Evolutionary conservation across 495 filamentous ascomycete species (phyloP).

Genomic region (Annulohypoxylon maeteangense): DNA sequence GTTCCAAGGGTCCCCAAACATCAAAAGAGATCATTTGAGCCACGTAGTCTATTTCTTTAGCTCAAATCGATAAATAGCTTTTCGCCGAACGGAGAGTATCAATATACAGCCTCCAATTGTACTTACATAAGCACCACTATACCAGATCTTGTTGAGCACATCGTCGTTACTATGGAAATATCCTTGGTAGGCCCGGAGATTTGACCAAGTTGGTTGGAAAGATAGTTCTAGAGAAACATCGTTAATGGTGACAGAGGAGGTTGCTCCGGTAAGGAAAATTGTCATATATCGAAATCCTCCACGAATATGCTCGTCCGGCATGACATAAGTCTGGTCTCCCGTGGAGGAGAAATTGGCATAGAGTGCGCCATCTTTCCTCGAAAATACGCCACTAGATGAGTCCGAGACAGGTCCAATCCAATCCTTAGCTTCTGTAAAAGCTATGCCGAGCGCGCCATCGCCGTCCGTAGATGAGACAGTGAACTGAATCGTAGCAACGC

Average conservation of each 20-base stretch:
- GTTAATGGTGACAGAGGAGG: slow-evolving; percentile 52
- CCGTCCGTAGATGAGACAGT: slow-evolving; percentile 50
- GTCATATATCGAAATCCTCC: slow-evolving; percentile 73
- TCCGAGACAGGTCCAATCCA: slow-evolving; percentile 71
- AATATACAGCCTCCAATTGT: background rate
- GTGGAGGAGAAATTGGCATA: slow-evolving; percentile 61
- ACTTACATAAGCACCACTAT: slow-evolving; percentile 66
- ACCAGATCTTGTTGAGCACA: slow-evolving; percentile 70
- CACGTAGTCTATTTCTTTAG: background rate
- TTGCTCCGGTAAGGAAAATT: slow-evolving; percentile 59
- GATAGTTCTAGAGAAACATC: slow-evolving; percentile 61
- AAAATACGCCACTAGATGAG: slow-evolving; percentile 64
- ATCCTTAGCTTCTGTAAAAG: slow-evolving; percentile 71
- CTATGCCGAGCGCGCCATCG: slow-evolving; percentile 64
- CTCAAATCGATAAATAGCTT: too few species aligned
- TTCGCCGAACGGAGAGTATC: background rate
- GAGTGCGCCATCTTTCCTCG: slow-evolving; percentile 63
- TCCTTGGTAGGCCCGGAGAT: slow-evolving; percentile 69
- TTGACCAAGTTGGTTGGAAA: slow-evolving; percentile 74
- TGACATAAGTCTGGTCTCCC: slow-evolving; percentile 57
- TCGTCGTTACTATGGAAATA: slow-evolving; percentile 71
- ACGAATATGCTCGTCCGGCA: slow-evolving; percentile 64
- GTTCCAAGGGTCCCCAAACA: background rate
- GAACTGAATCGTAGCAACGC: slow-evolving; percentile 63
- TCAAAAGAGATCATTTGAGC: background rate